Evolutionary conservation across 2,329 filamentous ascomycete species (phyloP).

Genomic region (Neopestalotiopsis rosae): DNA sequence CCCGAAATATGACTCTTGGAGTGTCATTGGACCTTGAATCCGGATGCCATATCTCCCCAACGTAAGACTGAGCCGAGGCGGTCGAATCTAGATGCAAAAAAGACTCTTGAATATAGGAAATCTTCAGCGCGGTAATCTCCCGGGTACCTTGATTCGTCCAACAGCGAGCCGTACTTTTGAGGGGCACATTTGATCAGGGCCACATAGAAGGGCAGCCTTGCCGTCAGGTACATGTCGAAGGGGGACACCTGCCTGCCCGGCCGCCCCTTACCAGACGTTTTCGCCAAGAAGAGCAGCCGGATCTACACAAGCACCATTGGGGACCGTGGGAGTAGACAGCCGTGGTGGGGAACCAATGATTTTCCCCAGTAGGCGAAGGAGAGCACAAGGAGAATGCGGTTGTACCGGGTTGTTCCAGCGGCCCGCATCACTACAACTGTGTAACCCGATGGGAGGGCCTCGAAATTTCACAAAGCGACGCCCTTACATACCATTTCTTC

Average conservation of each 20-base stretch:
- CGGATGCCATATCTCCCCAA: neutral
- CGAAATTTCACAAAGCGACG: neutral
- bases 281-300: neutral
- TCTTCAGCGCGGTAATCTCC: neutral
- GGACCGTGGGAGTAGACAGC: neutral
- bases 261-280: too few species aligned
- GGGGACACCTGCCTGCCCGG: too few species aligned
- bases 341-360: constrained; percentile 14
- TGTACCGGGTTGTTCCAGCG: constrained; percentile 2
- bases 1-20: neutral
- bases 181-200: neutral
- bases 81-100: neutral
- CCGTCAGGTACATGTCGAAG: neutral
- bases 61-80: neutral
- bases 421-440: neutral
- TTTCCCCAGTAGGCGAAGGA: constrained; percentile 5
- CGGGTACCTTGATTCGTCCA: neutral
- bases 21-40: neutral
- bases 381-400: neutral
- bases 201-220: neutral
- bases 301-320: neutral
- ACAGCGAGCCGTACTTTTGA: neutral
- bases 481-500: neutral
- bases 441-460: neutral
- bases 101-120: neutral